Percentiles rank a stretch among this genome's conserved stretches.
These are phyloP conservation scores for Austroboletus sp. DNA, from an alignment of 1,284 basidiomycete species.

Conservation along the genomic window DNA sequence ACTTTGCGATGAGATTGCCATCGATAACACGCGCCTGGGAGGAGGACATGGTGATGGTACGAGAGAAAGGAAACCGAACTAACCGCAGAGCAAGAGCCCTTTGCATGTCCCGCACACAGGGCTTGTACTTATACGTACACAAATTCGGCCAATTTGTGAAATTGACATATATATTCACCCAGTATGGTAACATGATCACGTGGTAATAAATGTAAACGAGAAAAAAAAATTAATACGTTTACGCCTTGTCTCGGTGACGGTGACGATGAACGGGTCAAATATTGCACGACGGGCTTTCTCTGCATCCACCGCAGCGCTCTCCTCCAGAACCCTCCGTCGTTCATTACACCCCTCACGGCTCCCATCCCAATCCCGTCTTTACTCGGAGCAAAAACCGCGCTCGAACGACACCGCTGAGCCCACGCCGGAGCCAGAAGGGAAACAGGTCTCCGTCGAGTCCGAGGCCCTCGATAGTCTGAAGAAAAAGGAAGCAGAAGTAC, in stretches of 20 bases:
- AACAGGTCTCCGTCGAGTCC: slow-evolving; percentile 30
- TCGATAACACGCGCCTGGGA: slow-evolving; percentile 64
- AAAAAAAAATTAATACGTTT: background rate
- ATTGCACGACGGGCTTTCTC: slow-evolving; percentile 49
- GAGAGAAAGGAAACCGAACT: slow-evolving; percentile 31
- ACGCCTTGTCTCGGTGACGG: background rate
- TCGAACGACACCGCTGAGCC: slow-evolving; percentile 20
- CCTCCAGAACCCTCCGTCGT: slow-evolving; percentile 41
- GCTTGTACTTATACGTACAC: background rate
- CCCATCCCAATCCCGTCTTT: slow-evolving; percentile 35
- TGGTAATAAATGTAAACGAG: slow-evolving; percentile 8
- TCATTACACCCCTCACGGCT: slow-evolving; percentile 29
- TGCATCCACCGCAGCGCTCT: slow-evolving; percentile 49
- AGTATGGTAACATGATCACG: slow-evolving; percentile 17
- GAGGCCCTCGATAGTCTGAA: slow-evolving; percentile 50
- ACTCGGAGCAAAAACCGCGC: slow-evolving; percentile 46
- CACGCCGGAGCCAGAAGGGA: slow-evolving; percentile 31
- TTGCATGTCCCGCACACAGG: slow-evolving; percentile 7
- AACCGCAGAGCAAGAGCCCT: slow-evolving; percentile 1
- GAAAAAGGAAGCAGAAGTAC: slow-evolving; percentile 64
- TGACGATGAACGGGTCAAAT: slow-evolving; percentile 42
- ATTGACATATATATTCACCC: background rate
- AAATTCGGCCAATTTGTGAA: background rate
- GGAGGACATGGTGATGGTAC: slow-evolving; percentile 46
- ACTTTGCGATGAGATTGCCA: slow-evolving; percentile 87